phyloP scores from a whole-genome alignment of 768 basidiomycete genomes.

The Leccinum incarnatum region DNA sequence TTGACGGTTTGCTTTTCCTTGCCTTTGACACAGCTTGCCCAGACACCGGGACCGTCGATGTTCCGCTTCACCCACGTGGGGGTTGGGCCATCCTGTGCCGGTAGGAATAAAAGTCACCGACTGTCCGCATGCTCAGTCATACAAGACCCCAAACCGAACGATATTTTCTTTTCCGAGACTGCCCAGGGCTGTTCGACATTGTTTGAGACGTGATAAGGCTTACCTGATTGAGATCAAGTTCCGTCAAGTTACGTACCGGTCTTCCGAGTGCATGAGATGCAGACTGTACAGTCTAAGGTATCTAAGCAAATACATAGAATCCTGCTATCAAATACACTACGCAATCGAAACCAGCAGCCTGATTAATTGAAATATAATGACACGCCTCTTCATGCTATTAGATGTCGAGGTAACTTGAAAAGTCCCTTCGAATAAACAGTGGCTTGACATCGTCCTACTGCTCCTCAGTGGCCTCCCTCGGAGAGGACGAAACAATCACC shows the following conservation, averaged over 20 bases:
- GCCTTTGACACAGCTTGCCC: constrained; percentile 84
- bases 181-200: constrained; percentile 22
- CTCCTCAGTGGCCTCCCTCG: background rate
- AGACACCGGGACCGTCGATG: constrained; percentile 80
- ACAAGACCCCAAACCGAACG: constrained; percentile 40
- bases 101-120: constrained; percentile 1
- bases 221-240: background rate
- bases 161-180: constrained; percentile 46
- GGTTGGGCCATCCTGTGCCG: constrained; percentile 54
- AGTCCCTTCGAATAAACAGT: background rate
- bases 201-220: background rate
- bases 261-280: background rate
- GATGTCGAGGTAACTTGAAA: constrained; percentile 1
- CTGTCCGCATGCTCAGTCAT: background rate
- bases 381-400: constrained; percentile 5
- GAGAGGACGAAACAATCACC: background rate
- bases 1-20: constrained; percentile 77
- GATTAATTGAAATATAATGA: constrained; percentile 32
- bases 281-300: constrained; percentile 15
- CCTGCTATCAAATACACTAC: constrained; percentile 8
- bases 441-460: background rate
- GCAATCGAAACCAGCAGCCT: constrained; percentile 3
- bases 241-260: background rate
- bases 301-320: constrained; percentile 16
- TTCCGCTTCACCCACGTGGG: constrained; percentile 61